A percentile compares a stretch with the other conserved stretches of the same genome.
Conservation (phyloP, 225 moss, liverwort and hornwort species). For the Marchantia polymorpha region DNA sequence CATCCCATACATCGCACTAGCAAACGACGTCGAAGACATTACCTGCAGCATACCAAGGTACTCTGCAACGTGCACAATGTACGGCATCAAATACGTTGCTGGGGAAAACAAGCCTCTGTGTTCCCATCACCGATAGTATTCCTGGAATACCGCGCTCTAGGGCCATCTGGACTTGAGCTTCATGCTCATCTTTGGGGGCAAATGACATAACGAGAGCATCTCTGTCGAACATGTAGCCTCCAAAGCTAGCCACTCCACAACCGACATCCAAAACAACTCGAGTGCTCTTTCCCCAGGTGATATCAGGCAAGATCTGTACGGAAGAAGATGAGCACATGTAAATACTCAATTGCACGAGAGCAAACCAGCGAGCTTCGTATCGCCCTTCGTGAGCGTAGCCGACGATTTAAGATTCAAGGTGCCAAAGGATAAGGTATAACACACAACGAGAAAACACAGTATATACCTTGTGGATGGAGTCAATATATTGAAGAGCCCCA, state of each 20-base stretch:
- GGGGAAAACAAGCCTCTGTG: constrained; percentile 65
- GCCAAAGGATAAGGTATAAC: neutral
- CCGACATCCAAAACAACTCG: constrained; percentile 85
- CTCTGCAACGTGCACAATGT: constrained; percentile 87
- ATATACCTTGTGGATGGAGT: constrained; percentile 37
- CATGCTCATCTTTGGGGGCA: constrained; percentile 92
- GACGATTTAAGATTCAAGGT: neutral
- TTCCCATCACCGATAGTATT: constrained; percentile 84
- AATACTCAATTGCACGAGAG: neutral
- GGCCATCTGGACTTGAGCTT: constrained; percentile 92
- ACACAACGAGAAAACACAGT: neutral
- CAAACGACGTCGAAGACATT: neutral
- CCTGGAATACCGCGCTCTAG: constrained; percentile 80
- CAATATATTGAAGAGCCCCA: constrained; percentile 51
- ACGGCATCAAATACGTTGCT: constrained; percentile 85
- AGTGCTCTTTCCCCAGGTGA: constrained; percentile 69
- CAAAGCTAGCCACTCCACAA: constrained; percentile 92
- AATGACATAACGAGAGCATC: constrained; percentile 86
- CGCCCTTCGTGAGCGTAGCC: neutral
- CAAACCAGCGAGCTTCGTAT: neutral
- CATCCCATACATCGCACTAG: neutral
- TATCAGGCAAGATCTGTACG: constrained; percentile 55
- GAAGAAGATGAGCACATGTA: neutral
- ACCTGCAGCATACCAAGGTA: constrained; percentile 81
- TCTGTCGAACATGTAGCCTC: constrained; percentile 78